A percentile compares a stretch with the other conserved stretches of the same genome.
Evolutionary conservation across 495 filamentous ascomycete genomes (phyloP).

Genomic region (Annulohypoxylon stygium): DNA sequence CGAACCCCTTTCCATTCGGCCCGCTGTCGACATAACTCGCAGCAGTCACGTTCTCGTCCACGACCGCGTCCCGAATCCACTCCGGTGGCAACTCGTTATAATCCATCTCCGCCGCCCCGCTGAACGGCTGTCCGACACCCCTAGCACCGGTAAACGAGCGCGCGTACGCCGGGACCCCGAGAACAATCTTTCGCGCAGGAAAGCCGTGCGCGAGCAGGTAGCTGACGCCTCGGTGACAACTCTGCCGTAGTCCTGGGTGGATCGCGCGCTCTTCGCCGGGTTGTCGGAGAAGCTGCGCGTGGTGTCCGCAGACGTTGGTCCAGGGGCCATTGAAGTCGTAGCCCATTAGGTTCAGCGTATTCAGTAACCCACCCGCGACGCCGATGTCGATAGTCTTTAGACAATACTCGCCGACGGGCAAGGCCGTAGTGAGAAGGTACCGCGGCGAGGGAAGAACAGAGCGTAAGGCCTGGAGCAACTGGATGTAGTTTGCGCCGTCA

Average conservation of each 20-base stretch:
- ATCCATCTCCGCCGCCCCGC: conserved; percentile 68
- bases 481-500: conserved; percentile 74
- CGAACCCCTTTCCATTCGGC: conserved; percentile 65
- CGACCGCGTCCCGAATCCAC: conserved; percentile 62
- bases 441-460: conserved; percentile 69
- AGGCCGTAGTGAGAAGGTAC: conserved; percentile 76
- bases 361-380: conserved; percentile 69
- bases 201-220: conserved; percentile 73
- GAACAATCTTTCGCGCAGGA: conserved; percentile 72
- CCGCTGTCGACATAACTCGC: conserved; percentile 68
- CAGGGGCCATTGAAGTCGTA: conserved; percentile 87
- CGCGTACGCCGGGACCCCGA: conserved; percentile 82
- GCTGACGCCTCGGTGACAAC: conserved; percentile 70
- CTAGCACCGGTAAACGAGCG: conserved; percentile 76
- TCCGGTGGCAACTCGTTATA: conserved; percentile 72
- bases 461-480: conserved; percentile 73
- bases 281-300: conserved; percentile 73
- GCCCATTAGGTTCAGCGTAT: conserved; percentile 85
- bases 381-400: conserved; percentile 76
- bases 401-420: conserved; percentile 81
- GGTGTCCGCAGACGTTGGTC: conserved; percentile 74
- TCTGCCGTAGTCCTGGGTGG: conserved; percentile 45
- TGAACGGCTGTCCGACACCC: conserved; percentile 69
- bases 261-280: conserved; percentile 57
- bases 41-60: conserved; percentile 68